Evolutionary conservation across 768 basidiomycete genomes (phyloP).

Genomic region (Collybia mongolica): DNA sequence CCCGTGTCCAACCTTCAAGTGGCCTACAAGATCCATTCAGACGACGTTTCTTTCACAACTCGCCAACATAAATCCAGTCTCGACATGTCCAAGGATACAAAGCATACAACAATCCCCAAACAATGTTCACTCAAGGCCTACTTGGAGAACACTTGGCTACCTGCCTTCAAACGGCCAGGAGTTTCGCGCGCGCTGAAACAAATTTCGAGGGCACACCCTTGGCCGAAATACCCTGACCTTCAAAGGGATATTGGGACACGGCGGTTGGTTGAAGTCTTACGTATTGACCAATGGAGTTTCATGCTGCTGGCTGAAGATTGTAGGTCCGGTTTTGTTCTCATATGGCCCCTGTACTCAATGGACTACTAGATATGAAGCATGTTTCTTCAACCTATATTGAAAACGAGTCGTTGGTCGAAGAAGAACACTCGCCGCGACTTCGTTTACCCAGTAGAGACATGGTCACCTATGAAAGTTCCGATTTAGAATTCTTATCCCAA

Average conservation of each 20-base stretch:
- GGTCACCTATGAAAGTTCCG: conserved; percentile 13
- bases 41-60: no score
- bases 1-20: no score
- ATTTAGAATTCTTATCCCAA: conserved; percentile 11
- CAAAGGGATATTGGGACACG: conserved; percentile 10
- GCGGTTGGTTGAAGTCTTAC: conserved; percentile 2
- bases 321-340: not conserved
- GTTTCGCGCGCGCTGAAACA: conserved; percentile 1
- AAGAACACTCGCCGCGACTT: conserved; percentile 9
- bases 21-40: no score
- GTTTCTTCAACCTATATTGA: not conserved
- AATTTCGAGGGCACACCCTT: conserved; percentile 5
- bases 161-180: conserved; percentile 10
- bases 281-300: conserved; percentile 8
- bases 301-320: not conserved
- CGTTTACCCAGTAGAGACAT: conserved; percentile 13
- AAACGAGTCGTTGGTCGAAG: conserved; percentile 5
- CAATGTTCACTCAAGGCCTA: conserved; percentile 10
- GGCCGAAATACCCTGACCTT: conserved; percentile 17
- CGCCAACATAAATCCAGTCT: no score
- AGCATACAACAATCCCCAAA: not conserved
- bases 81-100: not conserved
- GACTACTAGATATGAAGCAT: conserved; percentile 1
- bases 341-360: not conserved
- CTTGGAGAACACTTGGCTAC: conserved; percentile 9